Evolutionary conservation across 345 rosid species (phyloP), one percentile per base, ranked within the genome.

Genomic region (Syzygium grande): DNA sequence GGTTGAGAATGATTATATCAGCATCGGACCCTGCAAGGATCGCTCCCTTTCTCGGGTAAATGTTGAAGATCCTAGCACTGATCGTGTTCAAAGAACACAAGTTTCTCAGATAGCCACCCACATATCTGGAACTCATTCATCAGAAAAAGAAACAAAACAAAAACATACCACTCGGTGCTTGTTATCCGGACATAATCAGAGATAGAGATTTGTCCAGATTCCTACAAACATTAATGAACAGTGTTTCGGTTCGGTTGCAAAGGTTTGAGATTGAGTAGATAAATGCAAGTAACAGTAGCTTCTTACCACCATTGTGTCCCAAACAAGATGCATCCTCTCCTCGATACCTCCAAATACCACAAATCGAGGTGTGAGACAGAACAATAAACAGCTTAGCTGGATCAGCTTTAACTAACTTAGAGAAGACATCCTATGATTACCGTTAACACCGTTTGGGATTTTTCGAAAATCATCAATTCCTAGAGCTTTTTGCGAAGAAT

Each of bases 251-350:
- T 73, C 4, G 7, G 83, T 73, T 10, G 27, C 25, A 38, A 73
- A 22, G 49, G 49, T 73, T 5, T 0, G 7, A 7, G 23, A 5
- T 38, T 73, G 49, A 38, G 27, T 38, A 38, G 83, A 38, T 73
- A 73, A 38, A 38, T 19, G 49, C 25, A 5, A 38, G 7, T 10
- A 19, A 49, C 49, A 38, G 49, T 21, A 38, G 83, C 49, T 73
- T 86, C 99, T 91, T 93, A 98, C 98, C 98, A 96, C 99, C 98
- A 98, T 93, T 3, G 95, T 92, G 90, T 96, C 97, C 99, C 99
- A 98, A 87, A 95, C 91, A 88, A 98, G 92, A 91, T 98, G 99
- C 99, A 98, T 98, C 92, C 99, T 95, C 93, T 98, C 99, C 90
- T 98, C 99, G 77, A 98, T 92, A 87, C 99, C 98, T 96, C 65